Conservation (phyloP, 495 filamentous ascomycete genomes). For the Aspergillus mulundensis region DNA sequence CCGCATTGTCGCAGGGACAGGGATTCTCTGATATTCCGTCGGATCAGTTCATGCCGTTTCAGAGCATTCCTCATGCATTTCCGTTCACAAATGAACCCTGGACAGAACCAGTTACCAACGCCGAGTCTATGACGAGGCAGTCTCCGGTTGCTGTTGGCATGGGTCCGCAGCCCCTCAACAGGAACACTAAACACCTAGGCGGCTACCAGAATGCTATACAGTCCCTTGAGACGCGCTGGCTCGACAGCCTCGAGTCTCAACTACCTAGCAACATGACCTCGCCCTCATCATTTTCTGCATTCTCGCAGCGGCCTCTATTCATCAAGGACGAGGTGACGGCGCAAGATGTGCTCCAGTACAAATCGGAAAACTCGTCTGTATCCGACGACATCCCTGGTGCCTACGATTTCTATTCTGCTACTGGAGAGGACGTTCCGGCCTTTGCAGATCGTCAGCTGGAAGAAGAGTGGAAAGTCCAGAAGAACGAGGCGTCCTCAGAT, state of each 20-base stretch:
- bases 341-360: constrained; percentile 35
- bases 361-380: constrained; percentile 40
- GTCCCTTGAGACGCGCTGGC: constrained; percentile 38
- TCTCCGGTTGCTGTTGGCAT: constrained; percentile 21
- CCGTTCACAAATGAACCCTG: constrained; percentile 32
- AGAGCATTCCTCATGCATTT: constrained; percentile 34
- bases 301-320: constrained; percentile 17
- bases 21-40: constrained; percentile 32
- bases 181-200: constrained; percentile 19
- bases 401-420: constrained; percentile 38
- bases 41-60: constrained; percentile 33
- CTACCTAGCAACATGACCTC: constrained; percentile 32
- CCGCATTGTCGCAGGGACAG: constrained; percentile 32
- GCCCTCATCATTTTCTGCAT: constrained; percentile 19
- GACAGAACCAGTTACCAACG: constrained; percentile 22
- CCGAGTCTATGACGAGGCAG: constrained; percentile 24
- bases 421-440: constrained; percentile 30
- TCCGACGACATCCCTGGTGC: constrained; percentile 34
- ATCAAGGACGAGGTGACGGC: constrained; percentile 21
- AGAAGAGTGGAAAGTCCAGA: constrained; percentile 35
- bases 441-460: constrained; percentile 33
- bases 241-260: constrained; percentile 35
- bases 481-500: constrained; percentile 24
- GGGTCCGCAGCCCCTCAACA: constrained; percentile 23
- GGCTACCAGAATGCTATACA: constrained; percentile 29